Evolutionary conservation across 148 eudicot species (phyloP).

Genomic region (Nyssa sinensis): DNA sequence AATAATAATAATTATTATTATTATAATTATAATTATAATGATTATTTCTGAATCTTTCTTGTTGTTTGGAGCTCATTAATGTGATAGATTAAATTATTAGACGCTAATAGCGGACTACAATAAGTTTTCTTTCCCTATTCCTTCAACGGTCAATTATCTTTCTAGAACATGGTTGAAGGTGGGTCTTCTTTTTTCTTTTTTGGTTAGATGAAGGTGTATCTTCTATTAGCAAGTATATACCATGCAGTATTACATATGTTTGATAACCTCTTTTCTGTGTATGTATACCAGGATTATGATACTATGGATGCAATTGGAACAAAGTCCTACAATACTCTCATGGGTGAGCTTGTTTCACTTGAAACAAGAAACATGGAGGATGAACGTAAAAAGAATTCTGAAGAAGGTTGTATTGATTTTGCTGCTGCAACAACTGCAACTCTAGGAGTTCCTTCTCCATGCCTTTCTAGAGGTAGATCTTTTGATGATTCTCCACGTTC

Average conservation of each 20-base stretch:
- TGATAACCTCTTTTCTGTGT: slow-evolving; percentile 10
- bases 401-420: slow-evolving; percentile 83
- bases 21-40: no score
- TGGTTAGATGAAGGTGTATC: no score
- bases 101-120: no score
- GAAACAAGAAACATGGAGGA: slow-evolving; percentile 56
- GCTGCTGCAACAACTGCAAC: slow-evolving; percentile 95
- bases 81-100: no score
- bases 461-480: slow-evolving; percentile 63
- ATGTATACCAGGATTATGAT: slow-evolving; percentile 57
- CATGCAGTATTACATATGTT: slow-evolving; percentile 8
- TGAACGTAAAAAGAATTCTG: slow-evolving; percentile 39
- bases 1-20: no score
- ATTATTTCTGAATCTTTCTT: no score
- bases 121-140: no score
- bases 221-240: no score
- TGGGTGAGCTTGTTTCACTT: slow-evolving; percentile 88
- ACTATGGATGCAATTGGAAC: slow-evolving; percentile 75
- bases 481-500: slow-evolving; percentile 61
- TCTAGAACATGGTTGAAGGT: no score
- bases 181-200: no score
- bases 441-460: slow-evolving; percentile 89
- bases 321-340: slow-evolving; percentile 83
- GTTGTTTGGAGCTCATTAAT: no score
- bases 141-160: no score